Evolutionary conservation across 768 basidiomycete genomes (phyloP).

Genomic region (Tricholoma bakamatsutake): DNA sequence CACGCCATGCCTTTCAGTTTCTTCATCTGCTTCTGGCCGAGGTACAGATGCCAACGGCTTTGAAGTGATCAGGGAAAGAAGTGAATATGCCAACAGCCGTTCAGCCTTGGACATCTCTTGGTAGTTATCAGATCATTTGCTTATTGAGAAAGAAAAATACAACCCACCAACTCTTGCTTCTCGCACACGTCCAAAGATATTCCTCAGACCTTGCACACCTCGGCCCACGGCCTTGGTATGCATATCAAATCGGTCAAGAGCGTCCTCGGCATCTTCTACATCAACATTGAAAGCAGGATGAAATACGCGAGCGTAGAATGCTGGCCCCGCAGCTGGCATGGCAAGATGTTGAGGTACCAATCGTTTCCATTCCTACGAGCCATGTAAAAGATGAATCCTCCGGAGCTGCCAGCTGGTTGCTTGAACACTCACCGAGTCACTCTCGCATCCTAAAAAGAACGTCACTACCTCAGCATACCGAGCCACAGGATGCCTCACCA

Average conservation of each 20-base stretch:
- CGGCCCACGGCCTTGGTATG: constrained; percentile 63
- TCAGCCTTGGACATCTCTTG: constrained; percentile 80
- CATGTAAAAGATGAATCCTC: neutral
- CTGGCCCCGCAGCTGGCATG: constrained; percentile 61
- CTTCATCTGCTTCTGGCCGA: constrained; percentile 40
- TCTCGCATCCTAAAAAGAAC: constrained; percentile 74
- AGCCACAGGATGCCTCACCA: constrained; percentile 72
- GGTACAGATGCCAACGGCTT: constrained; percentile 50
- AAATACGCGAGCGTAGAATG: constrained; percentile 74
- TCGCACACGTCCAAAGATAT: constrained; percentile 54
- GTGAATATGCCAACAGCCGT: constrained; percentile 63
- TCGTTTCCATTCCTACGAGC: constrained; percentile 63
- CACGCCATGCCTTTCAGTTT: constrained; percentile 35
- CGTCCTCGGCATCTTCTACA: constrained; percentile 57
- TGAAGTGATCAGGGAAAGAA: constrained; percentile 70
- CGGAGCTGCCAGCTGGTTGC: constrained; percentile 3
- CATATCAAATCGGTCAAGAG: constrained; percentile 54
- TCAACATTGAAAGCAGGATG: constrained; percentile 87
- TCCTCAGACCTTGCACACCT: constrained; percentile 63
- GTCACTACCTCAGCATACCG: constrained; percentile 75
- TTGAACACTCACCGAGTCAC: constrained; percentile 50
- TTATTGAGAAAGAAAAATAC: neutral
- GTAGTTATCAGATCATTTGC: neutral
- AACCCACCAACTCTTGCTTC: constrained; percentile 60
- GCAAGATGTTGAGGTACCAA: constrained; percentile 55